Percentiles rank a stretch among this genome's conserved stretches.
These are phyloP conservation scores for Colletotrichum horii DNA, from an alignment of 2,329 filamentous ascomycete species.

Conservation along the genomic window DNA sequence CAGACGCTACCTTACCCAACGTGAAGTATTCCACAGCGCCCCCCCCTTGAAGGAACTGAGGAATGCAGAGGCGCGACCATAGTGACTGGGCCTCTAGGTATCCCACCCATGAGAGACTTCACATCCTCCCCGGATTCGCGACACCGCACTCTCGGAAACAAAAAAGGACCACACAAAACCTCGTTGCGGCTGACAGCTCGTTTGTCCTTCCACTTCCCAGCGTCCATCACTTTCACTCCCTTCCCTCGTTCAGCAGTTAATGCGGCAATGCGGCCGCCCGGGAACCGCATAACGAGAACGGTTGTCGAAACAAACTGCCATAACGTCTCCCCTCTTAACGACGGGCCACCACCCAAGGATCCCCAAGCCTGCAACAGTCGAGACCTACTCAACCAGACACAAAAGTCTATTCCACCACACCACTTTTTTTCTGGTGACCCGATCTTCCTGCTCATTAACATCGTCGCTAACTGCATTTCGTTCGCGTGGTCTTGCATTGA, in stretches of 20 bases:
- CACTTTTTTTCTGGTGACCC: background rate
- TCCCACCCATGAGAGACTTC: background rate
- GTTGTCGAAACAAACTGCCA: conserved; percentile 17
- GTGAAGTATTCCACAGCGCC: background rate
- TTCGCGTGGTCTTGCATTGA: background rate
- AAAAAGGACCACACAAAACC: background rate
- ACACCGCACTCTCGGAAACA: background rate
- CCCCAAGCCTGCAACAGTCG: background rate
- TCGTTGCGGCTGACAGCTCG: background rate
- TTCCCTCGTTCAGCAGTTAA: background rate
- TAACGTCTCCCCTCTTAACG: background rate
- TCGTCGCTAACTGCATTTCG: background rate
- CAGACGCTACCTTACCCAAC: background rate
- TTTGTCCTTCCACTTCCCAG: background rate
- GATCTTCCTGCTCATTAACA: background rate
- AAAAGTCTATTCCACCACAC: background rate
- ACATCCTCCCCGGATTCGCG: background rate
- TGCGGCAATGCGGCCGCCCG: background rate
- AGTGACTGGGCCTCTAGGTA: background rate
- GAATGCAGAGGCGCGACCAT: background rate
- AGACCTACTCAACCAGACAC: background rate
- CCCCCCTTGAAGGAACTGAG: background rate
- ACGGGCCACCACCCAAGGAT: background rate
- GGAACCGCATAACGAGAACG: conserved; percentile 7
- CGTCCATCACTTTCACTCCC: background rate